Conservation (phyloP, 352 stramenopile genomes). For the Globisporangium abappressorium region DNA sequence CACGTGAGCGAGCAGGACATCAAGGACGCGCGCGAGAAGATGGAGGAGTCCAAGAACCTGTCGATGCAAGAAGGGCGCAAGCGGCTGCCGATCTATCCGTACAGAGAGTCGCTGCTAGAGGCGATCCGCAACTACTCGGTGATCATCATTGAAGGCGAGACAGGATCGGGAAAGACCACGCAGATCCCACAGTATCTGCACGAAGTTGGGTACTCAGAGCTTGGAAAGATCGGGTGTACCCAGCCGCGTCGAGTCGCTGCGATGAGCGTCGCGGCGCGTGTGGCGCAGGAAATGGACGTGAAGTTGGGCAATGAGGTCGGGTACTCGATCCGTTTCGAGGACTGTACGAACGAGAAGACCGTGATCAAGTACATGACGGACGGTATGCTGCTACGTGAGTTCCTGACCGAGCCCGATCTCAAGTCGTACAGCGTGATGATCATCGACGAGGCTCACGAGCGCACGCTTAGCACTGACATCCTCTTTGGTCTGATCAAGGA, state of each 20-base stretch:
- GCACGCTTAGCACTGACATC: constrained; percentile 98
- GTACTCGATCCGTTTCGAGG: constrained; percentile 99
- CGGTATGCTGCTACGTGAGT: constrained; percentile 99
- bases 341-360: constrained; percentile 98
- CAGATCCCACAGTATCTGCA: constrained; percentile 99
- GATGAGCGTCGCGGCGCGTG: constrained; percentile 99
- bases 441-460: constrained; percentile 99
- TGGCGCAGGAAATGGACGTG: constrained; percentile 98
- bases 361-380: constrained; percentile 99
- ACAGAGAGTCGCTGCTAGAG: constrained; percentile 96
- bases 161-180: constrained; percentile 97
- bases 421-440: constrained; percentile 97
- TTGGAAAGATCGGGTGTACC: constrained; percentile 94
- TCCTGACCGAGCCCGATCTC: constrained; percentile 97
- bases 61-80: constrained; percentile 95
- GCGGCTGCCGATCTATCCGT: constrained; percentile 97
- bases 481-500: constrained; percentile 99
- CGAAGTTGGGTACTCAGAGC: constrained; percentile 96
- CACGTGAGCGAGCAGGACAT: constrained; percentile 84
- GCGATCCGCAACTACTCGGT: constrained; percentile 94
- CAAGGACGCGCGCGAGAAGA: constrained; percentile 61
- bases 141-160: constrained; percentile 90
- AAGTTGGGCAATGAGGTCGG: constrained; percentile 97
- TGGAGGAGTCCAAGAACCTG: constrained; percentile 85
- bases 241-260: constrained; percentile 97